Percentiles rank a stretch among this genome's conserved stretches.
These are phyloP conservation scores for Circinella umbellata DNA, from an alignment of 371 early-diverging fungal species.

Conservation along the genomic window DNA sequence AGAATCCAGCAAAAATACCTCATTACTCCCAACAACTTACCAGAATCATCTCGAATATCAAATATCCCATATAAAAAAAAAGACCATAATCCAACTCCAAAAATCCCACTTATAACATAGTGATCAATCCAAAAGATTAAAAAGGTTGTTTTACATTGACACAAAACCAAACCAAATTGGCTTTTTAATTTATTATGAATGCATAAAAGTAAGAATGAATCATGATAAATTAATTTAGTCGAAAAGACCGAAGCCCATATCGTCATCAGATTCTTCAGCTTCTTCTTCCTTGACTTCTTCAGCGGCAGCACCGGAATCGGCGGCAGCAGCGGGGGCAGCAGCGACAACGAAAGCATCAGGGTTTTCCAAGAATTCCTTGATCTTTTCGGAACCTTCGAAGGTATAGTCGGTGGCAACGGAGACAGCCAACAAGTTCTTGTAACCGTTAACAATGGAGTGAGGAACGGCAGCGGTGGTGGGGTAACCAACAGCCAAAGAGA, in stretches of 20 bases:
- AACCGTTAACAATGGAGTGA: slow-evolving; percentile 95
- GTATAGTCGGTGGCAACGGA: slow-evolving; percentile 94
- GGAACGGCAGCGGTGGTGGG: slow-evolving; percentile 98
- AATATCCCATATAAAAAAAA: too few species aligned
- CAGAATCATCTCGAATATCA: too few species aligned
- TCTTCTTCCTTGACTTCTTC: slow-evolving; percentile 55
- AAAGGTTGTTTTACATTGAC: not conserved
- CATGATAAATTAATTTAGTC: slow-evolving; percentile 55
- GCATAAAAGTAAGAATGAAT: not conserved
- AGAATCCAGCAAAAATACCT: too few species aligned
- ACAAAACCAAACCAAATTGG: not conserved
- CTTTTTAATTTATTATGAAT: not conserved
- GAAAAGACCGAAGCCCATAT: slow-evolving; percentile 88
- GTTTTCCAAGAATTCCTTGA: slow-evolving; percentile 91
- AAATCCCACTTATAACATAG: too few species aligned
- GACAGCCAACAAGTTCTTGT: slow-evolving; percentile 95
- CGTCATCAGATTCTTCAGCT: slow-evolving; percentile 75
- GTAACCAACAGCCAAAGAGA: slow-evolving; percentile 94
- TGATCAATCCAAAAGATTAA: too few species aligned
- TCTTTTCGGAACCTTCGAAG: slow-evolving; percentile 90
- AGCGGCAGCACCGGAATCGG: slow-evolving; percentile 52
- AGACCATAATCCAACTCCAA: too few species aligned
- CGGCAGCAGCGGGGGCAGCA: slow-evolving; percentile 63
- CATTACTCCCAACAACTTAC: too few species aligned
- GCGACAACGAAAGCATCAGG: slow-evolving; percentile 85